Evolutionary conservation across 768 basidiomycete genomes (phyloP).

Genomic region (Sarcodon aspratus): DNA sequence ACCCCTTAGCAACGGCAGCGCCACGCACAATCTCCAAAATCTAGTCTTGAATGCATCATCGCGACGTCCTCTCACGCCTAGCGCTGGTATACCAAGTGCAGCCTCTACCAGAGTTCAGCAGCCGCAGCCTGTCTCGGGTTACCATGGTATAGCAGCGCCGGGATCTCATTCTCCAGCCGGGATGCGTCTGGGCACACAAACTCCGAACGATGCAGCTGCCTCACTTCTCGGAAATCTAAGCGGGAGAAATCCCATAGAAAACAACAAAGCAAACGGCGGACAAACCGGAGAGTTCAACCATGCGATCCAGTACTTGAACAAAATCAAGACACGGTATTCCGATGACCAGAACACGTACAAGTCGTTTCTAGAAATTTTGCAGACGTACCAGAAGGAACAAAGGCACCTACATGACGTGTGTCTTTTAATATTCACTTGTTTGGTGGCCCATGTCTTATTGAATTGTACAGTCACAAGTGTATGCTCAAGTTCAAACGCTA

Average conservation of each 20-base stretch:
- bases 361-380: constrained; percentile 80
- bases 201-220: constrained; percentile 24
- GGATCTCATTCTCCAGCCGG: constrained; percentile 1
- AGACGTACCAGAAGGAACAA: constrained; percentile 76
- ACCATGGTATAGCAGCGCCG: background rate
- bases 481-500: constrained; percentile 66
- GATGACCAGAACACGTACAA: constrained; percentile 91
- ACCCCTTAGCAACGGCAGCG: constrained; percentile 7
- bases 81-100: background rate
- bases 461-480: constrained; percentile 51
- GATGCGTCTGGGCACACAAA: constrained; percentile 4
- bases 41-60: constrained; percentile 37
- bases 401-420: constrained; percentile 61
- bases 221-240: constrained; percentile 53
- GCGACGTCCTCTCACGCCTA: background rate
- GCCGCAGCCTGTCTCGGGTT: background rate
- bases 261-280: background rate
- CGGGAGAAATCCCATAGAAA: constrained; percentile 4
- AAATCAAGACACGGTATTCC: constrained; percentile 88
- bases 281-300: constrained; percentile 68
- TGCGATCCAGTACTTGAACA: constrained; percentile 96
- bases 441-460: background rate
- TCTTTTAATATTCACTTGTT: constrained; percentile 9
- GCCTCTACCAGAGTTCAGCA: background rate
- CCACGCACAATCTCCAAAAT: constrained; percentile 22